These are phyloP conservation scores for Arctostaphylos glauca DNA, from an alignment of 148 eudicot genomes.

Conservation along the genomic window DNA sequence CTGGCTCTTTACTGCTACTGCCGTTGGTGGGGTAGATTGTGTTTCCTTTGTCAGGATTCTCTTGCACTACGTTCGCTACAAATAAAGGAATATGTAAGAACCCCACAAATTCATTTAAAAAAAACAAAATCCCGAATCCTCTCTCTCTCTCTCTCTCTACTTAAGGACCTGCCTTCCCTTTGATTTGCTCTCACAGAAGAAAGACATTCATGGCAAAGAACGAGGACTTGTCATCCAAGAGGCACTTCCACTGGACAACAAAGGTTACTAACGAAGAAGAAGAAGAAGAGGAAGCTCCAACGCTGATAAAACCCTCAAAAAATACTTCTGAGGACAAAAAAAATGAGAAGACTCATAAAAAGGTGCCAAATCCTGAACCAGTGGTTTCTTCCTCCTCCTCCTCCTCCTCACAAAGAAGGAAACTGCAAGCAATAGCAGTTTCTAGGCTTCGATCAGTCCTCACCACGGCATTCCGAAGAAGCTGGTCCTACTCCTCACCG, in stretches of 20 bases:
- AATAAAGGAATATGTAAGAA: neutral
- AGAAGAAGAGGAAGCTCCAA: constrained; percentile 24
- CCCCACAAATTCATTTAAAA: constrained; percentile 10
- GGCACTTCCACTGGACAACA: constrained; percentile 65
- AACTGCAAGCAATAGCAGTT: constrained; percentile 19
- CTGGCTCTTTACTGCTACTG: constrained; percentile 3
- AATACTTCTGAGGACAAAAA: neutral
- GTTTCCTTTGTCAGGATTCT: constrained; percentile 28
- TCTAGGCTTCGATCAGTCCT: constrained; percentile 58
- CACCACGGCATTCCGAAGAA: constrained; percentile 32
- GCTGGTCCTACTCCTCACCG: constrained; percentile 19
- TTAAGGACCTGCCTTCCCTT: neutral
- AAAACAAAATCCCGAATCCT: constrained; percentile 12
- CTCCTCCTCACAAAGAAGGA: constrained; percentile 30
- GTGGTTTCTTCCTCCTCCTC: constrained; percentile 15
- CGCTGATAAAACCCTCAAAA: constrained; percentile 20
- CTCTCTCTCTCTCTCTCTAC: constrained; percentile 3
- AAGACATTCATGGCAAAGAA: constrained; percentile 62
- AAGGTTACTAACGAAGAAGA: constrained; percentile 43
- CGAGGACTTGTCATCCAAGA: constrained; percentile 69
- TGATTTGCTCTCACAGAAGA: constrained; percentile 30
- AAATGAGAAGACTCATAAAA: constrained; percentile 12
- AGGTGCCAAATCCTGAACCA: constrained; percentile 18
- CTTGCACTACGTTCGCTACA: constrained; percentile 13
- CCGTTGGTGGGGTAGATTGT: constrained; percentile 27